Evolutionary conservation across 2,329 filamentous ascomycete species (phyloP).

Genomic region (Boeremia lycopersici): DNA sequence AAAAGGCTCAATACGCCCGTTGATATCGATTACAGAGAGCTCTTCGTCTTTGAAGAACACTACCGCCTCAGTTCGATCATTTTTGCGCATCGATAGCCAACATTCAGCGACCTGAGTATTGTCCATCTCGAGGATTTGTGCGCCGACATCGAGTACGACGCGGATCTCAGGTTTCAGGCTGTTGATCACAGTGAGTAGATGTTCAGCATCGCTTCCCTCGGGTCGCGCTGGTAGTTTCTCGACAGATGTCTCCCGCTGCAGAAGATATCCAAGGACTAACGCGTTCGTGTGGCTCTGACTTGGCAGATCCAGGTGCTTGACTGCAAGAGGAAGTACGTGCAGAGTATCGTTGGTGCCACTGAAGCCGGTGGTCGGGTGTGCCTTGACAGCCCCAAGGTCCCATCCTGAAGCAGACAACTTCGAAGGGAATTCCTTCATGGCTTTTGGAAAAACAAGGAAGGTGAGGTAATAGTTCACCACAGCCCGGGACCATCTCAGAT

Average conservation of each 20-base stretch:
- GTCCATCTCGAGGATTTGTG: not conserved
- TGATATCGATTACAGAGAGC: constrained; percentile 59
- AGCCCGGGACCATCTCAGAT: constrained; percentile 58
- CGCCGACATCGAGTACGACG: not conserved
- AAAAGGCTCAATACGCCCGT: constrained; percentile 56
- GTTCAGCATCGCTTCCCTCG: not conserved
- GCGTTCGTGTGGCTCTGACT: constrained; percentile 70
- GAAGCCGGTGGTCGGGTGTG: constrained; percentile 66
- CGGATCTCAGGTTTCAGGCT: not conserved
- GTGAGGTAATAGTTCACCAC: constrained; percentile 69
- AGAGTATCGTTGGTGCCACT: constrained; percentile 71
- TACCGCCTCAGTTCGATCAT: constrained; percentile 38
- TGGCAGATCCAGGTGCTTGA: constrained; percentile 62
- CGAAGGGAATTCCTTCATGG: constrained; percentile 65
- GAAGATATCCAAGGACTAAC: constrained; percentile 64
- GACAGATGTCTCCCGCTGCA: constrained; percentile 52
- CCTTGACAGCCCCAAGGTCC: constrained; percentile 62
- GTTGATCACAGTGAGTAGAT: constrained; percentile 55
- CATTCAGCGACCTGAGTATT: not conserved
- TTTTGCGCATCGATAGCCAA: not conserved
- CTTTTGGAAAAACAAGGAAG: constrained; percentile 64
- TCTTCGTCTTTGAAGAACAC: constrained; percentile 65
- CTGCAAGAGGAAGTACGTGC: constrained; percentile 61
- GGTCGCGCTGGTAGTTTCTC: constrained; percentile 1
- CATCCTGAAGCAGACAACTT: constrained; percentile 72